phyloP scores from a whole-genome alignment of 2,329 filamentous ascomycete genomes.

The Fusarium illudens region DNA sequence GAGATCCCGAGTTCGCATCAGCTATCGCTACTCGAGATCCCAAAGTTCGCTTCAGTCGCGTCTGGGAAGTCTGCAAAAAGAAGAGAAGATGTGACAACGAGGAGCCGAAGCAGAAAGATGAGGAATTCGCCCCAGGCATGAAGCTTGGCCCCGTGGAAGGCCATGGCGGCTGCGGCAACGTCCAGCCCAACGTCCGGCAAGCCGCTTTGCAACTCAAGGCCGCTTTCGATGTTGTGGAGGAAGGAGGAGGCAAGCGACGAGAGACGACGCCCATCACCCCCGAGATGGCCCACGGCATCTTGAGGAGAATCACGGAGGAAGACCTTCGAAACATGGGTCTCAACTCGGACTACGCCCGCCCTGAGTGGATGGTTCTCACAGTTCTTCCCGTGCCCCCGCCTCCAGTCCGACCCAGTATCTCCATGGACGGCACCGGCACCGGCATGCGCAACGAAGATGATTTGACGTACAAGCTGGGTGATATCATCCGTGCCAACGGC shows the following conservation, averaged over 20 bases:
- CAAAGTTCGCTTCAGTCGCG: slow-evolving; percentile 90
- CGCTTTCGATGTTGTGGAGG: slow-evolving; percentile 75
- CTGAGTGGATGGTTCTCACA: slow-evolving; percentile 98
- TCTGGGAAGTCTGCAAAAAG: slow-evolving; percentile 92
- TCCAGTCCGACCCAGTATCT: slow-evolving; percentile 95
- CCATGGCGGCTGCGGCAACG: slow-evolving; percentile 94
- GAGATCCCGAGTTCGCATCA: slow-evolving; percentile 81
- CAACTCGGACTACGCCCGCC: slow-evolving; percentile 92
- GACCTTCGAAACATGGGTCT: slow-evolving; percentile 89
- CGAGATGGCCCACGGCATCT: slow-evolving; percentile 83
- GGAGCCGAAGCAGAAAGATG: slow-evolving; percentile 72
- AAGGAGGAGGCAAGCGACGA: slow-evolving; percentile 76
- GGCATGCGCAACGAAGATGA: slow-evolving; percentile 97
- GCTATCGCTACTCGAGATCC: slow-evolving; percentile 88
- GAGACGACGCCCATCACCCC: slow-evolving; percentile 87
- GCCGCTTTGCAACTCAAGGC: slow-evolving; percentile 84
- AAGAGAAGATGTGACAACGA: slow-evolving; percentile 87
- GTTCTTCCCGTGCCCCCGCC: slow-evolving; percentile 95
- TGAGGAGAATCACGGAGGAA: slow-evolving; percentile 82
- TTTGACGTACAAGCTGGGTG: slow-evolving; percentile 97
- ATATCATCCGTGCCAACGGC: slow-evolving; percentile 97
- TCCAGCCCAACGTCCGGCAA: slow-evolving; percentile 87
- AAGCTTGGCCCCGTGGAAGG: slow-evolving; percentile 62
- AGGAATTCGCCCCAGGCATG: slow-evolving; percentile 68
- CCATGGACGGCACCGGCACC: slow-evolving; percentile 91